Evolutionary conservation across 352 stramenopile species (phyloP).

Genomic region (Phytophthora multivora): DNA sequence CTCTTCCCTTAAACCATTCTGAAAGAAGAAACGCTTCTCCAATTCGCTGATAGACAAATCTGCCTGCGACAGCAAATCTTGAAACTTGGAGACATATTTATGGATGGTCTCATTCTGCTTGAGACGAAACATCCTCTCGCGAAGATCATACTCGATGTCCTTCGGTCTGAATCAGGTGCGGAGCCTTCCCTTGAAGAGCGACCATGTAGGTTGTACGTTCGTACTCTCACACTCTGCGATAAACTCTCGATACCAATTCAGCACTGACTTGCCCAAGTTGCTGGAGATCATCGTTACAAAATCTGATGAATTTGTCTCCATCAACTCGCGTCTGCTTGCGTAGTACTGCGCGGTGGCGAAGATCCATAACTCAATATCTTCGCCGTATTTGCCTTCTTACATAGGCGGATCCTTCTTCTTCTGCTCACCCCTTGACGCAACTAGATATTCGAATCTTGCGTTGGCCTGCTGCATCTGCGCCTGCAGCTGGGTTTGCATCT

Average conservation of each 20-base stretch:
- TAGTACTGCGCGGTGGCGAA: slow-evolving; percentile 9
- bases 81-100: slow-evolving; percentile 2
- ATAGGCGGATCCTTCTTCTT: slow-evolving; percentile 12
- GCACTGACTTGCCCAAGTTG: slow-evolving; percentile 6
- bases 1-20: slow-evolving; percentile 2
- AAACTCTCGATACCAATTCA: slow-evolving; percentile 7
- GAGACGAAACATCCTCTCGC: neutral
- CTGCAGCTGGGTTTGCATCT: slow-evolving; percentile 7
- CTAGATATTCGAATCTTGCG: neutral
- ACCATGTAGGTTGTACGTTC: neutral
- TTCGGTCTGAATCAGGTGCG: neutral
- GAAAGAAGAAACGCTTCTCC: slow-evolving; percentile 11
- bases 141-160: slow-evolving; percentile 3
- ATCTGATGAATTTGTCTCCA: slow-evolving; percentile 1
- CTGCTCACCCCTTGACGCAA: neutral
- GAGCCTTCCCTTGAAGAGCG: slow-evolving; percentile 2
- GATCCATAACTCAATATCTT: slow-evolving; percentile 10
- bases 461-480: slow-evolving; percentile 4
- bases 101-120: slow-evolving; percentile 2
- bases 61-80: neutral
- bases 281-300: slow-evolving; percentile 10
- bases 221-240: neutral
- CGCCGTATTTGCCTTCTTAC: slow-evolving; percentile 7
- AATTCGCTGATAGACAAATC: neutral
- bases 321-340: slow-evolving; percentile 3